Percentiles rank a stretch among this genome's conserved stretches.
These are phyloP conservation scores for Kwoniella botswanensis DNA, from an alignment of 768 basidiomycete species.

Conservation along the genomic window DNA sequence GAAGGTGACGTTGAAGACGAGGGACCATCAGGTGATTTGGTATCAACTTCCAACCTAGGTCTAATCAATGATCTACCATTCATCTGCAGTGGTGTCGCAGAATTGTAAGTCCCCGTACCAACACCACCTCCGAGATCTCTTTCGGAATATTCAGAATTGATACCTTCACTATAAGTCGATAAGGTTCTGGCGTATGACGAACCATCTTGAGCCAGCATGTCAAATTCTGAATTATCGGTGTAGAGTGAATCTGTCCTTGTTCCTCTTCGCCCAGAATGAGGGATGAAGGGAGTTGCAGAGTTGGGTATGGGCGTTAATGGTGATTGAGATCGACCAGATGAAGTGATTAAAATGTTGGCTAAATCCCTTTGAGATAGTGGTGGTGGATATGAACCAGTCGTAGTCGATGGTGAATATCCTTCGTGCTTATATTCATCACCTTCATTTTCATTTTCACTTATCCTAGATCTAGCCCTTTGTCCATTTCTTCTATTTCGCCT, in stretches of 20 bases:
- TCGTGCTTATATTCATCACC: slow-evolving; percentile 6
- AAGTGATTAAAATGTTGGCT: slow-evolving; percentile 2
- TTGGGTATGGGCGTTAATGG: not conserved
- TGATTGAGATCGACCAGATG: not conserved
- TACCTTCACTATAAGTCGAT: slow-evolving; percentile 29
- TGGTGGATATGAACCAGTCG: not conserved
- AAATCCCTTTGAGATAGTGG: slow-evolving; percentile 20
- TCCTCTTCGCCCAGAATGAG: not conserved
- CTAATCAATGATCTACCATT: not conserved
- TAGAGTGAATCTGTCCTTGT: slow-evolving; percentile 19
- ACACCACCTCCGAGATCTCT: slow-evolving; percentile 17
- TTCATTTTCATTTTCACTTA: not conserved
- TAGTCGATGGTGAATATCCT: slow-evolving; percentile 5
- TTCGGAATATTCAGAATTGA: slow-evolving; percentile 26
- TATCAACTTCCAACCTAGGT: slow-evolving; percentile 17
- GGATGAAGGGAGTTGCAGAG: not conserved
- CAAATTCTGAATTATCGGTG: slow-evolving; percentile 33
- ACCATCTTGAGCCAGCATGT: slow-evolving; percentile 32
- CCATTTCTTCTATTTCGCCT: slow-evolving; percentile 10
- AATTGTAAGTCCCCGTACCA: not conserved
- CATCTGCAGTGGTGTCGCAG: not conserved
- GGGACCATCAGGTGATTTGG: not conserved
- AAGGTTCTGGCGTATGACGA: slow-evolving; percentile 22
- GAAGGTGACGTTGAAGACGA: not conserved
- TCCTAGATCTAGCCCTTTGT: not conserved